Evolutionary conservation across 257 asterid genomes (phyloP).

Genomic region (Ilex aquifolium): DNA sequence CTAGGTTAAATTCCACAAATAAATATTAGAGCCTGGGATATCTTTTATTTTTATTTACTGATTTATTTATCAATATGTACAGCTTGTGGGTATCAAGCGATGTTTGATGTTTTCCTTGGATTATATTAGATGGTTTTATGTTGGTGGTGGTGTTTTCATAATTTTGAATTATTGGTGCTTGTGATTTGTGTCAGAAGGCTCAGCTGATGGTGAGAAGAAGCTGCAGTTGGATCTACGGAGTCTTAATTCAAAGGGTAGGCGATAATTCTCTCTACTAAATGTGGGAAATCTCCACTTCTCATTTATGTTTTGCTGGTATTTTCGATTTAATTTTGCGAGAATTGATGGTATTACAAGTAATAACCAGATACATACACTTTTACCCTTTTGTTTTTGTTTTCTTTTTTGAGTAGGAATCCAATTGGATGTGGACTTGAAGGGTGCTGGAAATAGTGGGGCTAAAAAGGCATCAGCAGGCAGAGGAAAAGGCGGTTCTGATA

Average conservation of each 20-base stretch:
- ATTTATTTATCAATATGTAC: background rate
- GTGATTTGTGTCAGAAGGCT: slow-evolving; percentile 32
- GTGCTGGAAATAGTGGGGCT: slow-evolving; percentile 47
- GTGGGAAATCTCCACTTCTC: no score
- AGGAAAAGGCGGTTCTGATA: slow-evolving; percentile 28
- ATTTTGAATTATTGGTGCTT: background rate
- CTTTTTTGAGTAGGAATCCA: slow-evolving; percentile 42
- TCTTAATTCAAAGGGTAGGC: slow-evolving; percentile 69
- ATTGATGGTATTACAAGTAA: no score
- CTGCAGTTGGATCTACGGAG: slow-evolving; percentile 62
- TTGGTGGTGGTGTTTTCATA: no score
- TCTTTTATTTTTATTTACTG: background rate
- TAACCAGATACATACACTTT: no score
- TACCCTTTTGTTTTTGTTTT: background rate
- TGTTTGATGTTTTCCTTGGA: background rate
- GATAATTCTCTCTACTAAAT: slow-evolving; percentile 2
- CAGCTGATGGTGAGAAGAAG: slow-evolving; percentile 44
- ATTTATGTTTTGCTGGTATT: background rate
- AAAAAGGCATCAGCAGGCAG: slow-evolving; percentile 58
- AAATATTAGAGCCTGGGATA: background rate
- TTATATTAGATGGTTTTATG: no score
- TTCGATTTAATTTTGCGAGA: background rate
- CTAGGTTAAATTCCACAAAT: background rate
- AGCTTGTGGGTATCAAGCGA: background rate
- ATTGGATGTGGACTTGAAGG: slow-evolving; percentile 72